Conservation (phyloP, 2,329 filamentous ascomycete genomes). For the Aureobasidium sp. region DNA sequence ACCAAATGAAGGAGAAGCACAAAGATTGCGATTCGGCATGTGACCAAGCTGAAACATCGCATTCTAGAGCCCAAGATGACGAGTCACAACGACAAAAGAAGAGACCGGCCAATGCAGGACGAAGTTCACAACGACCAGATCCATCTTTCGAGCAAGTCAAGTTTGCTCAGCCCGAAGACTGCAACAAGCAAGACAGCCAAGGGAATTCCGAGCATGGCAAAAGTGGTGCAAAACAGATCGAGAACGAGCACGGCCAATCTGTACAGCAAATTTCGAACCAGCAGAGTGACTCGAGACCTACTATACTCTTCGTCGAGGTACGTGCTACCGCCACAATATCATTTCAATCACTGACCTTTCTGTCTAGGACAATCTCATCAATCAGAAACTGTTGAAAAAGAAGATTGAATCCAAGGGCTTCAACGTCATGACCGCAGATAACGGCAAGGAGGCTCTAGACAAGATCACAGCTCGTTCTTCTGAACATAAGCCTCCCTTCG, state of each 20-base stretch:
- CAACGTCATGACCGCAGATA: slow-evolving; percentile 27
- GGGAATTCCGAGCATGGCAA: slow-evolving; percentile 19
- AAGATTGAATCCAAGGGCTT: slow-evolving; percentile 26
- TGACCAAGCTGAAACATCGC: not conserved
- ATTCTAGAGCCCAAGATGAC: not conserved
- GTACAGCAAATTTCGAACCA: slow-evolving; percentile 19
- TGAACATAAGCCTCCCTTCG: slow-evolving; percentile 19
- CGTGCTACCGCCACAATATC: not conserved
- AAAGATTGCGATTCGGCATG: not conserved
- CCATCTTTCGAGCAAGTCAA: not conserved
- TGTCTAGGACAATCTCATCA: slow-evolving; percentile 26
- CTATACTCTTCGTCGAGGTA: not conserved
- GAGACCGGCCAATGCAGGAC: slow-evolving; percentile 3
- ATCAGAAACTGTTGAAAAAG: slow-evolving; percentile 26
- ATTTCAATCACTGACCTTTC: too few relatives aligned
- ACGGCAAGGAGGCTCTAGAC: slow-evolving; percentile 29
- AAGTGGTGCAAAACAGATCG: not conserved
- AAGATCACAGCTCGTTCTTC: slow-evolving; percentile 1
- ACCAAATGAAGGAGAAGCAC: not conserved
- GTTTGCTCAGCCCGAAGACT: not conserved
- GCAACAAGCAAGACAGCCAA: not conserved
- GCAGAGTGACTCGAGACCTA: not conserved
- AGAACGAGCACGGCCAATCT: slow-evolving; percentile 17
- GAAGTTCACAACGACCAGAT: slow-evolving; percentile 1
- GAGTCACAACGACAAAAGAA: not conserved